A percentile compares a stretch with the other conserved stretches of the same genome.
Evolutionary conservation across 2,329 filamentous ascomycete species (phyloP).

Genomic region (Paraconiothyrium sp.): DNA sequence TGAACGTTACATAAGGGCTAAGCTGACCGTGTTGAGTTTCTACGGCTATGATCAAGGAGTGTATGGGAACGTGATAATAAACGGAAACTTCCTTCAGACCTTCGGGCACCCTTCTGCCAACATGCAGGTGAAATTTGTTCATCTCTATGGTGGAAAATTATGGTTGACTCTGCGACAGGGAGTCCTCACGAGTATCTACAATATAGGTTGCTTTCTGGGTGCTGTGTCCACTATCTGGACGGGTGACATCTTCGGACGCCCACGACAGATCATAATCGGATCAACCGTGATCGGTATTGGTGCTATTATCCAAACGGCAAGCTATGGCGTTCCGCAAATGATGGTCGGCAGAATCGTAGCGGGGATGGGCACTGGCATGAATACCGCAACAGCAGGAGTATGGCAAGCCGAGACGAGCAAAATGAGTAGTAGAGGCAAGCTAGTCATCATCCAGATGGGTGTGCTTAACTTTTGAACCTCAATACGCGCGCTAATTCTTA

Average conservation of each 20-base stretch:
- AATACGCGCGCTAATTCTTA: conserved; percentile 9
- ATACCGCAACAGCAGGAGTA: conserved; percentile 60
- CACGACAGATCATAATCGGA: conserved; percentile 67
- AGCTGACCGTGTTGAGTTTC: conserved; percentile 39
- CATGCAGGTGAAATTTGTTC: conserved; percentile 28
- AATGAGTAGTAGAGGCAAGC: conserved; percentile 56
- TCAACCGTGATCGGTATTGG: conserved; percentile 53
- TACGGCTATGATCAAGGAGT: conserved; percentile 55
- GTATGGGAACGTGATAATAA: conserved; percentile 48
- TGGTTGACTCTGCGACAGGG: conserved; percentile 35
- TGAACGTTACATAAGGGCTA: background rate
- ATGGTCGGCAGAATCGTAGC: conserved; percentile 54
- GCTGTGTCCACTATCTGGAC: conserved; percentile 56
- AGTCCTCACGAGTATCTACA: conserved; percentile 54
- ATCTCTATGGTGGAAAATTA: background rate
- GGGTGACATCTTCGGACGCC: conserved; percentile 68
- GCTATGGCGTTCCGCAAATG: conserved; percentile 49
- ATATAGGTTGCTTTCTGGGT: conserved; percentile 57
- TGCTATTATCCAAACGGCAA: conserved; percentile 49
- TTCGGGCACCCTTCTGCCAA: conserved; percentile 41
- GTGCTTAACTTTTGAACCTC: conserved; percentile 1
- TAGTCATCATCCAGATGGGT: conserved; percentile 59
- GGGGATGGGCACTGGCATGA: conserved; percentile 58
- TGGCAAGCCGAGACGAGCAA: conserved; percentile 60
- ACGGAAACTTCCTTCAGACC: conserved; percentile 40